Evolutionary conservation across 208 protist species (phyloP).

Genomic region (Leishmania tropica): DNA sequence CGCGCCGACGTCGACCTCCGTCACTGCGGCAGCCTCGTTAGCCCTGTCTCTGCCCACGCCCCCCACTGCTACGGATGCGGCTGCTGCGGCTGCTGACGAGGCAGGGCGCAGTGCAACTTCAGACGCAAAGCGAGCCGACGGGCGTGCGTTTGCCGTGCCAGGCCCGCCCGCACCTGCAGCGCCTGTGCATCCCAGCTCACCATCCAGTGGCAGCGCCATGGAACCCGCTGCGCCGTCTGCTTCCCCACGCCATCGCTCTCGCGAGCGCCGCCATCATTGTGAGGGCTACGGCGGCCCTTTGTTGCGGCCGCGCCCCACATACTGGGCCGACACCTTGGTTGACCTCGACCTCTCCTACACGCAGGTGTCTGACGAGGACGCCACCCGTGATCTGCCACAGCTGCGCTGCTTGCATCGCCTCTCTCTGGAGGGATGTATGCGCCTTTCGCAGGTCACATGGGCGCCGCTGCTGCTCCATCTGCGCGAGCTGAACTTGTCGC

Average conservation of each 20-base stretch:
- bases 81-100: not conserved
- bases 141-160: not conserved
- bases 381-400: slow-evolving; percentile 41
- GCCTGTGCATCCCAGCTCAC: not conserved
- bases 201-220: not conserved
- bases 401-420: slow-evolving; percentile 40
- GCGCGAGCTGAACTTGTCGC: slow-evolving; percentile 49
- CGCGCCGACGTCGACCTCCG: not conserved
- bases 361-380: slow-evolving; percentile 37
- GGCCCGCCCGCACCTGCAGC: not conserved
- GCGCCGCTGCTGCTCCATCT: slow-evolving; percentile 30
- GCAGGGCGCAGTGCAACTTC: not conserved
- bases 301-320: not conserved
- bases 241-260: not conserved
- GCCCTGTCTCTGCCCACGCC: not conserved
- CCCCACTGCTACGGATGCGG: not conserved
- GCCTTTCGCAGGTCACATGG: slow-evolving; percentile 39
- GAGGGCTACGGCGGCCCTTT: not conserved
- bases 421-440: slow-evolving; percentile 59
- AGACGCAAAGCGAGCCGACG: not conserved
- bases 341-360: slow-evolving; percentile 70
- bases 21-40: not conserved
- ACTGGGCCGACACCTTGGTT: slow-evolving; percentile 43
- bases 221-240: not conserved
- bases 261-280: not conserved